Evolutionary conservation across 129 eudicot species (phyloP), one percentile per base, ranked within the genome.

Genomic region (Saposhnikovia divaricata): DNA sequence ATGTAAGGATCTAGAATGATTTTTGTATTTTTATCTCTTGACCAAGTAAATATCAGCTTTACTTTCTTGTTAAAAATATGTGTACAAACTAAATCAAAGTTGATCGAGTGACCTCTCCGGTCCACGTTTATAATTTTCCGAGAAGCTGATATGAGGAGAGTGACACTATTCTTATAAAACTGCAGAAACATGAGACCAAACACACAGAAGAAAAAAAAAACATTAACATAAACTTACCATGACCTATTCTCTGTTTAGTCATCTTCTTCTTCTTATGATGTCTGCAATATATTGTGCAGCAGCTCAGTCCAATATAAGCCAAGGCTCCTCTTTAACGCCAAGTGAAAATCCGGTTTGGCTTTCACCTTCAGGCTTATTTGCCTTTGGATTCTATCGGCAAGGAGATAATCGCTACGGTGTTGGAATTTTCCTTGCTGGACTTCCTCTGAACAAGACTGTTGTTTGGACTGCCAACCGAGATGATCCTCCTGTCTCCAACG

Each of bases 401-500:
- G 50, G 50, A 27, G 27, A 38, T 34, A 70, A 40, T 10, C 34
- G 37, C 21, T 27, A 72, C 12, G 71, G 77, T 4, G 78, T 85
- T 8, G 88, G 85, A 42, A 57, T 85, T 44, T 85, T 82, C 39
- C 11, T 82, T 1, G 71, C 81, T 5, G 78, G 83, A 2, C 45
- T 85, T 37, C 72, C 85, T 21, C 55, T 21, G 4, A 57, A 82
- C 11, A 81, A 53, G 45, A 82, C 83, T 9, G 83, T 75, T 0
- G 85, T 79, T 4, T 85, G 85, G 88, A 85, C 81, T n/a, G 83
- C 85, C 45, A 82, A 85, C 59, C 43, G 81, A 44, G 81, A 82
- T 42, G 39, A 57, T n/a, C 81, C 79, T 21, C 68, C 66, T 15
- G 83, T 79, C 45, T 28, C 83, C 18, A 23, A 21, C 16, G 47